Evolutionary conservation across 2,329 filamentous ascomycete species (phyloP).

Genomic region (Ilyonectria destructans): DNA sequence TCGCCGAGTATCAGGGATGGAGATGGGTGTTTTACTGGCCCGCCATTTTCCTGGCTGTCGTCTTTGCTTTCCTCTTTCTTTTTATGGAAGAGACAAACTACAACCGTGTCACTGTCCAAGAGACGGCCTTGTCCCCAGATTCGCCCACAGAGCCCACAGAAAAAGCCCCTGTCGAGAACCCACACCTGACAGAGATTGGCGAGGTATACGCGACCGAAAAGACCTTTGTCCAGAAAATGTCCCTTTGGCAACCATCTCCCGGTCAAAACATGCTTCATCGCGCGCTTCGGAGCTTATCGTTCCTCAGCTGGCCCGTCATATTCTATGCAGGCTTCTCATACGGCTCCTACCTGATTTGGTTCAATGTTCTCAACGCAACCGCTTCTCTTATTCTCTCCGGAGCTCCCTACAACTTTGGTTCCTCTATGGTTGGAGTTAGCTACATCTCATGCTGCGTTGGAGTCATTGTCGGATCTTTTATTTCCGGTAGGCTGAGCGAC

Average conservation of each 20-base stretch:
- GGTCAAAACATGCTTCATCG: constrained; percentile 54
- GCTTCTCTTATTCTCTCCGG: constrained; percentile 58
- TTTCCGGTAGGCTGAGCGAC: constrained; percentile 57
- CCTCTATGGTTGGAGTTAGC: constrained; percentile 58
- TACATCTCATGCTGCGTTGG: constrained; percentile 58
- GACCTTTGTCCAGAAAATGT: constrained; percentile 61
- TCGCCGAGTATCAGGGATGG: constrained; percentile 60
- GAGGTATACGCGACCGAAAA: constrained; percentile 48
- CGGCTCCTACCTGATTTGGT: constrained; percentile 60
- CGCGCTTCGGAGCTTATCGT: constrained; percentile 56
- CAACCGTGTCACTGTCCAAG: constrained; percentile 48
- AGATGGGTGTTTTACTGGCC: constrained; percentile 63
- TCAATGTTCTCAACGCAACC: constrained; percentile 62
- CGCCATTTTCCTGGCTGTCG: constrained; percentile 56
- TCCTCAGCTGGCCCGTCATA: constrained; percentile 60
- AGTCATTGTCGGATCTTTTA: constrained; percentile 48
- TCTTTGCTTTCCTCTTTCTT: constrained; percentile 63
- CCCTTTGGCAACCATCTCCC: constrained; percentile 56
- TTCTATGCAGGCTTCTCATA: constrained; percentile 62
- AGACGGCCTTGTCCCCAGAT: not conserved
- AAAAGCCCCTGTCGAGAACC: constrained; percentile 14
- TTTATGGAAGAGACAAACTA: constrained; percentile 76
- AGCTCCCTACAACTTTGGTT: constrained; percentile 57
- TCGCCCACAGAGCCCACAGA: constrained; percentile 17
- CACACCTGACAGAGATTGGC: not conserved